Conservation (phyloP, 2,329 filamentous ascomycete species). For the Hymenoscyphus fructigenus region DNA sequence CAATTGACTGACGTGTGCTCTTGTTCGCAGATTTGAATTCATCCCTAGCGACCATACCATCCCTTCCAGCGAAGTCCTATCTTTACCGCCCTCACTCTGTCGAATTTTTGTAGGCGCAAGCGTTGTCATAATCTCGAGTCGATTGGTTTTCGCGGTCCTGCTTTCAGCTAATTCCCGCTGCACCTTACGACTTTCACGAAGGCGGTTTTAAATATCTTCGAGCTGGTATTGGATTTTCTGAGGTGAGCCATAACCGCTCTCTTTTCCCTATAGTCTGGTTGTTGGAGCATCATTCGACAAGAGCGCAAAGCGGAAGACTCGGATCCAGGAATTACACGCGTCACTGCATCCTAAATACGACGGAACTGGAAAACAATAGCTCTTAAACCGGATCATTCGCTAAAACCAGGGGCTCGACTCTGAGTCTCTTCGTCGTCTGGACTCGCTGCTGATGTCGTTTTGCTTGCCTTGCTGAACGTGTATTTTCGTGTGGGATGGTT, state of each 20-base stretch:
- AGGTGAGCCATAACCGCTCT: conserved; percentile 31
- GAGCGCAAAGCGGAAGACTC: background rate
- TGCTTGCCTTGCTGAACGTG: background rate
- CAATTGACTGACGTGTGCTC: conserved; percentile 30
- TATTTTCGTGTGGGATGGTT: background rate
- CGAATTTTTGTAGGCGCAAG: conserved; percentile 34
- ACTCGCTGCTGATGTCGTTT: background rate
- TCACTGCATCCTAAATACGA: too few relatives aligned
- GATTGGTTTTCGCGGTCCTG: conserved; percentile 25
- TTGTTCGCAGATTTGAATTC: conserved; percentile 33
- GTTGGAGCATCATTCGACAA: conserved; percentile 25
- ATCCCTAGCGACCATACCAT: conserved; percentile 32
- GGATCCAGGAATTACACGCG: background rate
- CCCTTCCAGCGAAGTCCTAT: conserved; percentile 33
- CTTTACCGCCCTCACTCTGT: conserved; percentile 28
- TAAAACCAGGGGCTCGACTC: background rate
- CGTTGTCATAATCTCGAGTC: conserved; percentile 32
- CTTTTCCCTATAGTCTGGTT: conserved; percentile 15
- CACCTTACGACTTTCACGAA: conserved; percentile 30
- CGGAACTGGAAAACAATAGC: too few relatives aligned
- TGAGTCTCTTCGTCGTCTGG: background rate
- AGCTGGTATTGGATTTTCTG: conserved; percentile 26
- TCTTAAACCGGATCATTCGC: background rate
- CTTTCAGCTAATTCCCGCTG: conserved; percentile 26
- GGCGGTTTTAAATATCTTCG: conserved; percentile 29